Conservation (phyloP, 2,329 filamentous ascomycete species). For the Fusarium concolor region DNA sequence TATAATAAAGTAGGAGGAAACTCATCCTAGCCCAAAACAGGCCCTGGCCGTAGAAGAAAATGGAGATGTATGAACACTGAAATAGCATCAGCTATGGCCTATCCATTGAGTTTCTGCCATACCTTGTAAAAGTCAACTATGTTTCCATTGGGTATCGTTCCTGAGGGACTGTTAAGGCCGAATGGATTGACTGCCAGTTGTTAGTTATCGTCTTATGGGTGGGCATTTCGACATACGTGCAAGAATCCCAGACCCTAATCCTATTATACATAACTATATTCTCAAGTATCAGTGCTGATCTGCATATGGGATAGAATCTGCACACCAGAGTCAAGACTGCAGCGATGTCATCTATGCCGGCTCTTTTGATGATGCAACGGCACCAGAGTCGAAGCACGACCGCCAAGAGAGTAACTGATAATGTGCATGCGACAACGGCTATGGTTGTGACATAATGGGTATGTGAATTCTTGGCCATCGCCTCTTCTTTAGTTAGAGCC, state of each 20-base stretch:
- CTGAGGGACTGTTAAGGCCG: slow-evolving; percentile 17
- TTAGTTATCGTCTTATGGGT: neutral
- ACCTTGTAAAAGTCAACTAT: slow-evolving; percentile 14
- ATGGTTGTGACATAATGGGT: neutral
- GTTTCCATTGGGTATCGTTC: neutral
- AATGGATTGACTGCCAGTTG: slow-evolving; percentile 19
- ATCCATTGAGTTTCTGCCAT: neutral
- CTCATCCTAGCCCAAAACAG: slow-evolving; percentile 26
- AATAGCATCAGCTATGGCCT: neutral
- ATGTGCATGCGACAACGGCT: neutral
- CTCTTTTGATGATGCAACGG: neutral
- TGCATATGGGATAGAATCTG: too few species aligned
- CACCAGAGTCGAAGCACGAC: slow-evolving; percentile 24
- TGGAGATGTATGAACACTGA: slow-evolving; percentile 28
- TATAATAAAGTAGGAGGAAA: slow-evolving; percentile 35
- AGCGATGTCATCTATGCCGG: slow-evolving; percentile 28
- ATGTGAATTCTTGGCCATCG: neutral
- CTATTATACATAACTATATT: slow-evolving; percentile 17
- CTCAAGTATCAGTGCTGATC: neutral
- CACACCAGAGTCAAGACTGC: slow-evolving; percentile 19
- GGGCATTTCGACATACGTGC: slow-evolving; percentile 6
- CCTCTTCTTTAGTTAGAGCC: neutral
- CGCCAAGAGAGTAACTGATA: neutral
- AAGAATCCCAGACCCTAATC: slow-evolving; percentile 13
- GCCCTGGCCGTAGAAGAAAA: slow-evolving; percentile 16